Percentiles rank a stretch among this genome's conserved stretches.
Evolutionary conservation across 306 rosid species (phyloP).

Genomic region (Nissolia schottii): DNA sequence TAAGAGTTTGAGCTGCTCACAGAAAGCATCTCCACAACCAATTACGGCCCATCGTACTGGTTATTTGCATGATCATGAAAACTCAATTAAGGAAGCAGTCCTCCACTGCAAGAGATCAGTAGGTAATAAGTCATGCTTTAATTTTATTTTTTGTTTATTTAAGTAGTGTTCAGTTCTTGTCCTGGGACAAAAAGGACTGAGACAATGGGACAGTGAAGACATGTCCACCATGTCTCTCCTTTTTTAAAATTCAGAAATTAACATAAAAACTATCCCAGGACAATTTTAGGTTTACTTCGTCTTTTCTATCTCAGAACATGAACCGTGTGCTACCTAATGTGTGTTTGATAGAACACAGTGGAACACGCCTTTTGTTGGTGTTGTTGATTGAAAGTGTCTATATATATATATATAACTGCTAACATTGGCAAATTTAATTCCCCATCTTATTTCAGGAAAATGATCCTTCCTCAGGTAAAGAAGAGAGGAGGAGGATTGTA

Average conservation of each 20-base stretch:
- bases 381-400: too few species aligned
- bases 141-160: neutral
- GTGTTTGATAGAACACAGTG: too few species aligned
- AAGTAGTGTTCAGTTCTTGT: too few species aligned
- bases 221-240: too few species aligned
- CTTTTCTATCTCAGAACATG: too few species aligned
- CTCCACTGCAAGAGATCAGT: conserved; percentile 69
- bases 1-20: conserved; percentile 29
- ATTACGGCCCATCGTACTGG: neutral
- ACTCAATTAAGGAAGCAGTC: conserved; percentile 59
- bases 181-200: too few species aligned
- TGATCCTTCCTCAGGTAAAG: conserved; percentile 15
- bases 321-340: too few species aligned
- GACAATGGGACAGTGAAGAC: too few species aligned
- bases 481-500: conserved; percentile 21
- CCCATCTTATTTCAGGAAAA: conserved; percentile 28
- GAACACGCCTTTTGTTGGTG: too few species aligned
- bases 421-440: neutral
- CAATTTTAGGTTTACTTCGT: too few species aligned
- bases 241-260: too few species aligned
- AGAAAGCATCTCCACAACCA: conserved; percentile 34
- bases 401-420: neutral
- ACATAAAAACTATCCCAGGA: too few species aligned
- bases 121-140: conserved; percentile 32
- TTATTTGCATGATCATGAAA: conserved; percentile 40